Base-by-base conservation (phyloP, 495 filamentous ascomycete genomes). In the Parathielavia appendiculata region DNA sequence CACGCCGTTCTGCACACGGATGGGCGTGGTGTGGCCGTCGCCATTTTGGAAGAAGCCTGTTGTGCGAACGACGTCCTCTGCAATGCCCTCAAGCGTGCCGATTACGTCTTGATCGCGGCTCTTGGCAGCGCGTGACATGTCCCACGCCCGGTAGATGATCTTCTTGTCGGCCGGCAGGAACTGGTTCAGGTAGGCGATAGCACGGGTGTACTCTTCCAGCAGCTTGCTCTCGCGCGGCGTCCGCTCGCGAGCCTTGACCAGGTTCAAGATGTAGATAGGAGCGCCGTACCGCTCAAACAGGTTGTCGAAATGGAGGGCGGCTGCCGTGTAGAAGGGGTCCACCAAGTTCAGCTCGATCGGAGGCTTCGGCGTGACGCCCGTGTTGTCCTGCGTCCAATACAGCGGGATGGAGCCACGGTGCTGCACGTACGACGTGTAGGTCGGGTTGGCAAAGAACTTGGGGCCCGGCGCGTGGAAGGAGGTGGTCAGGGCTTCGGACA, bases 41-140 rank as follows among this genome's bases (percentile, higher is more conserved):
- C 91, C 93, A 66, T 97, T 98, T 57, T 89, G 91, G 74, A 98
- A 98, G 70, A 97, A 96, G 4, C 91, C 89, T 0, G 91, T 97
- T 36, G 83, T 86, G 3, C 79, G 83, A 23, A 98, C 76, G 2
- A 96, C 87, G 9, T 91, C 86, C 61, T 92, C 89, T 3, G 90
- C 92, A 59, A 97, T 95, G 30, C 77, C 76, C 69, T 98, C 93
- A 8, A 98, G 79, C 2, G 86, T 95, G 14, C 84, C 86, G 66
- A 98, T 97, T 0, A 98, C 93, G 75, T 98, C 91, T 68, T 95
- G 88, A 55, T 93, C 92, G n/a, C 90, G 88, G 63, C 87, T 85
- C 59, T 97, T 98, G 11, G 93, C 85, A 30, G 95, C 95, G 60
- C 92, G 83, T 58, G 91, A 95, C 93, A 98, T 98, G 69, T 98